Evolutionary conservation across 257 asterid genomes (phyloP).

Genomic region (Fraxinus excelsior): DNA sequence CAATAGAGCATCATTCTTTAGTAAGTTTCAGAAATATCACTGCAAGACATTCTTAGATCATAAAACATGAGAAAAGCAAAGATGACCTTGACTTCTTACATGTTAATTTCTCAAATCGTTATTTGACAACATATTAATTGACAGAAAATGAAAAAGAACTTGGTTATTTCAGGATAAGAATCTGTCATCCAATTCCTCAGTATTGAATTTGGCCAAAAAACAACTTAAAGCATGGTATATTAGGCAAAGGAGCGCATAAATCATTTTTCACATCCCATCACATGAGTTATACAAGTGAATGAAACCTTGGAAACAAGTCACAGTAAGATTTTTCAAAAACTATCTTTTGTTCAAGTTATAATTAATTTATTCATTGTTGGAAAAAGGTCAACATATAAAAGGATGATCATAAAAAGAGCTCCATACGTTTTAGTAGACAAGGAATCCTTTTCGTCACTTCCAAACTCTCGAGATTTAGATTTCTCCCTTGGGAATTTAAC

Average conservation of each 20-base stretch:
- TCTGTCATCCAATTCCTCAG: background rate
- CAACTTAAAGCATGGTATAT: background rate
- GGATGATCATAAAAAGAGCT: slow-evolving; percentile 1
- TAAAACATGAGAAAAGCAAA: no score
- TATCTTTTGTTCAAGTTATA: background rate
- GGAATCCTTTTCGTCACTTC: slow-evolving; percentile 29
- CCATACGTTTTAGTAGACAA: slow-evolving; percentile 46
- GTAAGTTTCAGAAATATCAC: no score
- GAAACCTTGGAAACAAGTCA: background rate
- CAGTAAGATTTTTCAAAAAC: background rate
- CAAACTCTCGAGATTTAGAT: slow-evolving; percentile 40
- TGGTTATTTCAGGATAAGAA: background rate
- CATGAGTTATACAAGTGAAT: slow-evolving; percentile 1
- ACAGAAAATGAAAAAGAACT: background rate
- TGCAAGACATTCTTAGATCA: no score
- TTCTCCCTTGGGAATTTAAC: slow-evolving; percentile 71
- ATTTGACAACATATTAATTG: no score
- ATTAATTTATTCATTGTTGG: slow-evolving; percentile 2
- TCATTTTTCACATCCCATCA: background rate
- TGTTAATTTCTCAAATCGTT: no score
- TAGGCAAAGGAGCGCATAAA: background rate
- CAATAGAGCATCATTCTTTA: no score
- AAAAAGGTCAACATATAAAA: background rate
- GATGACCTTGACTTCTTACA: no score
- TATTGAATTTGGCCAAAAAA: background rate